phyloP scores from a whole-genome alignment of 306 rosid species.

The Prunus persica region Prunus_persica_NCBIv2 NC_034010.1:1997501-1998000 shows the following conservation, averaged over 20 bases:
- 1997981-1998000: conserved; percentile 11
- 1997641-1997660: background rate
- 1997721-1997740: conserved; percentile 24
- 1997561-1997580: background rate
- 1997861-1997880: conserved; percentile 23
- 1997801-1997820: conserved; percentile 18
- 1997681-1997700: conserved; percentile 22
- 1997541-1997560: background rate
- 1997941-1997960: conserved; percentile 15
- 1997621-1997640: conserved; percentile 1
- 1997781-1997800: conserved; percentile 21
- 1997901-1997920: background rate
- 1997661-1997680: conserved; percentile 23
- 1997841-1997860: conserved; percentile 30
- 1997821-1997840: conserved; percentile 35
- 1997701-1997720: conserved; percentile 32
- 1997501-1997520: too few species aligned
- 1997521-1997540: too few species aligned
- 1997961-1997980: conserved; percentile 20
- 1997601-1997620: background rate
- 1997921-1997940: conserved; percentile 18
- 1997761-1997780: conserved; percentile 11
- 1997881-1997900: conserved; percentile 22
- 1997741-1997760: conserved; percentile 31
- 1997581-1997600: background rate